phyloP scores from a whole-genome alignment of 768 basidiomycete species.

The Chalciporus piperatus region DNA sequence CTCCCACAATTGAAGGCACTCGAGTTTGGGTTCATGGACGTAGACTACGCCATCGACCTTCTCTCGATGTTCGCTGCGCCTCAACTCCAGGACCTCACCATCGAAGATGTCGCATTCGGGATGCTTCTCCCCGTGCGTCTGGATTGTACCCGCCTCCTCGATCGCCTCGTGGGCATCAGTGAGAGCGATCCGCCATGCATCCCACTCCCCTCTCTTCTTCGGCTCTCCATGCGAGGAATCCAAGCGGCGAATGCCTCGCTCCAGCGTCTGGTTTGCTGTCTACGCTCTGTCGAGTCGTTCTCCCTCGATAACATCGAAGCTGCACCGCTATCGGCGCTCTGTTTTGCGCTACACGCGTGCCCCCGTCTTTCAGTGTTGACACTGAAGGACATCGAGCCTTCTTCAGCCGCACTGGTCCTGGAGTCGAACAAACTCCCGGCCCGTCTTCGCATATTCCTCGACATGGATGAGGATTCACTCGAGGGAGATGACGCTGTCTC shows the following conservation, averaged over 20 bases:
- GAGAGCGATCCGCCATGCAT: background rate
- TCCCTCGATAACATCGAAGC: slow-evolving; percentile 7
- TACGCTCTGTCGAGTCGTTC: slow-evolving; percentile 7
- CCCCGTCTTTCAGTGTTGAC: slow-evolving; percentile 10
- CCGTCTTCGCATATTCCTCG: slow-evolving; percentile 14
- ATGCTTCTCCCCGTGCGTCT: slow-evolving; percentile 33
- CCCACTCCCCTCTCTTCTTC: slow-evolving; percentile 4
- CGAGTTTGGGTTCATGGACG: slow-evolving; percentile 44
- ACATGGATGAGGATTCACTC: slow-evolving; percentile 7
- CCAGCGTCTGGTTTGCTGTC: slow-evolving; percentile 1
- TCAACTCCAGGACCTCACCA: slow-evolving; percentile 32
- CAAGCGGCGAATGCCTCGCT: slow-evolving; percentile 3
- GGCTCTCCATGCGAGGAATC: slow-evolving; percentile 13
- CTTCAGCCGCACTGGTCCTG: slow-evolving; percentile 1
- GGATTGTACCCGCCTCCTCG: slow-evolving; percentile 38
- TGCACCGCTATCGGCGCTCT: slow-evolving; percentile 1
- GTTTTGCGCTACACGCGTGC: slow-evolving; percentile 2
- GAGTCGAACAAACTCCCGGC: slow-evolving; percentile 3
- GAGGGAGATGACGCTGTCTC: background rate
- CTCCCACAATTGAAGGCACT: slow-evolving; percentile 34
- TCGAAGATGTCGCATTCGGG: slow-evolving; percentile 47
- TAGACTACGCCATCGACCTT: slow-evolving; percentile 36
- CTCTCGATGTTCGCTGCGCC: slow-evolving; percentile 41
- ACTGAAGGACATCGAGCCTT: slow-evolving; percentile 8
- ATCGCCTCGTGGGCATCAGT: slow-evolving; percentile 27